These are phyloP conservation scores for Euryodendron excelsum DNA, from an alignment of 148 eudicot genomes.

Conservation along the genomic window DNA sequence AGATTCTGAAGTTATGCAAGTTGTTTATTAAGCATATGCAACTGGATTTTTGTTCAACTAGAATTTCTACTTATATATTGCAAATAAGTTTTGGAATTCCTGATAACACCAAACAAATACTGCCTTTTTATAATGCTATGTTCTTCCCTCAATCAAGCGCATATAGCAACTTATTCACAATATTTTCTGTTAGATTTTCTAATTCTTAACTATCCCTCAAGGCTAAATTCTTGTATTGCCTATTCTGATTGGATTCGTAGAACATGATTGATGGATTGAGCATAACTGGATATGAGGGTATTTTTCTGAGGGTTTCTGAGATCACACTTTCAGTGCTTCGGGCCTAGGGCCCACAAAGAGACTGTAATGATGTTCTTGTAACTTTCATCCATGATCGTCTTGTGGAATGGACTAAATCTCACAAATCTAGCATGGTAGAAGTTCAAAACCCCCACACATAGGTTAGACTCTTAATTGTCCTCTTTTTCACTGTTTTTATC, in stretches of 20 bases:
- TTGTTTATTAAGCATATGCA: background rate
- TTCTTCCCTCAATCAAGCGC: background rate
- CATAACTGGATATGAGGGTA: slow-evolving; percentile 93
- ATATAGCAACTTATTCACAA: slow-evolving; percentile 4
- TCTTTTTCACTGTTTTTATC: background rate
- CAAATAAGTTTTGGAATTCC: background rate
- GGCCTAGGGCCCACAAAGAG: slow-evolving; percentile 84
- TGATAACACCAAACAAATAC: background rate
- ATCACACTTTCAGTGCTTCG: slow-evolving; percentile 94
- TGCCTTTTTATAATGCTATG: background rate
- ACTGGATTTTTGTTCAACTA: background rate
- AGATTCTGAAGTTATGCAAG: background rate
- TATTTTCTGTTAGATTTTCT: background rate
- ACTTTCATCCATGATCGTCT: slow-evolving; percentile 97
- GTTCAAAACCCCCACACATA: slow-evolving; percentile 97
- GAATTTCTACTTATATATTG: background rate
- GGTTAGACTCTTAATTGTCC: slow-evolving; percentile 41
- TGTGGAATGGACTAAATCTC: slow-evolving; percentile 98
- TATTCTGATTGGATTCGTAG: slow-evolving; percentile 40
- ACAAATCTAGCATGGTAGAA: slow-evolving; percentile 94
- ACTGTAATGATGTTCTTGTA: slow-evolving; percentile 94
- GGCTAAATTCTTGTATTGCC: slow-evolving; percentile 4
- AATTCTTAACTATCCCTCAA: background rate
- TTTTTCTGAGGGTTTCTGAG: slow-evolving; percentile 89
- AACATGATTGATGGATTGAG: slow-evolving; percentile 98